Conservation (phyloP, 306 rosid genomes). For the Betula pendula region DNA sequence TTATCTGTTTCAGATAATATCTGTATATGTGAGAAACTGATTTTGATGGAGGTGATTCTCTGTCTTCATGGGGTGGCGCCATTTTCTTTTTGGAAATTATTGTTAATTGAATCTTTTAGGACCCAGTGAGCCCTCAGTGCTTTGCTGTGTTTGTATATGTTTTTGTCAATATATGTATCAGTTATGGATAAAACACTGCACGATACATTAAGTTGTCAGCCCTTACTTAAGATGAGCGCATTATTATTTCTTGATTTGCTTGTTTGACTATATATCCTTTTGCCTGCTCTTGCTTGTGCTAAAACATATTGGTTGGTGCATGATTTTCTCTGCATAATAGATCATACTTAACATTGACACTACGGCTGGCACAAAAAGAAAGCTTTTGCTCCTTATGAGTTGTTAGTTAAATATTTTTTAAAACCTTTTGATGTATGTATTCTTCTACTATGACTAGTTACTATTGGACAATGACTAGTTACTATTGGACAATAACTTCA, state of each 20-base stretch:
- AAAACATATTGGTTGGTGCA: background rate
- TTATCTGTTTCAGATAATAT: background rate
- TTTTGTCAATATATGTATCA: background rate
- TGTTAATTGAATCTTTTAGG: background rate
- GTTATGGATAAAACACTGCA: background rate
- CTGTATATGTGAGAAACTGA: background rate
- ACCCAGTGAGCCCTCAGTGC: background rate
- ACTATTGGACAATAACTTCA: conserved; percentile 19
- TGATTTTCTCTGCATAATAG: background rate
- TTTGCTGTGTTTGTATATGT: background rate
- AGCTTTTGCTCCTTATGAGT: background rate
- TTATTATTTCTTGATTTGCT: background rate
- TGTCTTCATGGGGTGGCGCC: background rate
- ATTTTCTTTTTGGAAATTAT: background rate
- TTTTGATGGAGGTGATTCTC: background rate
- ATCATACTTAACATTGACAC: background rate
- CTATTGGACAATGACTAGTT: conserved; percentile 17
- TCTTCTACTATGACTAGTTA: background rate
- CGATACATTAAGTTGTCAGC: background rate
- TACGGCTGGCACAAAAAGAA: background rate
- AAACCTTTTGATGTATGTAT: background rate
- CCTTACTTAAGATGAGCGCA: background rate
- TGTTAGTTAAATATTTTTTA: background rate
- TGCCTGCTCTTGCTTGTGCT: background rate
- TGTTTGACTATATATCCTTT: background rate